A percentile compares a stretch with the other conserved stretches of the same genome.
phyloP scores from a whole-genome alignment of 2,329 filamentous ascomycete genomes.

The Herpotrichia juniperi region DNA sequence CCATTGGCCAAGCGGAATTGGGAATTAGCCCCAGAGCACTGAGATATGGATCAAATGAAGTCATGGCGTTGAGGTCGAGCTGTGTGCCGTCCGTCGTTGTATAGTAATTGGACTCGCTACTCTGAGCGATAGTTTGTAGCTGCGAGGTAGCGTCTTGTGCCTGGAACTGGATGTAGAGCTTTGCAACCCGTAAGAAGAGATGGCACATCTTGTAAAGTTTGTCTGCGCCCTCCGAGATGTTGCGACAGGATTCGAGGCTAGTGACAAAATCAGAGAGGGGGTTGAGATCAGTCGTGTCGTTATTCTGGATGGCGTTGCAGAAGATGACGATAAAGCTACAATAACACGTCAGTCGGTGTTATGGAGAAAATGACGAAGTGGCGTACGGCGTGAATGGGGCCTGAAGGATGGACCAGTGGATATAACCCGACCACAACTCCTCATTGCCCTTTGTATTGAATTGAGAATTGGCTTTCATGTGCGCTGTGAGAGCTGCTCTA shows the following conservation, averaged over 20 bases:
- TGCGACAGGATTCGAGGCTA: conserved; percentile 59
- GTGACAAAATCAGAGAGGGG: conserved; percentile 63
- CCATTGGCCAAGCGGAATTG: conserved; percentile 31
- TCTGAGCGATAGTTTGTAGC: neutral
- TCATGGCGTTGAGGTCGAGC: conserved; percentile 30
- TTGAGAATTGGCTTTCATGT: conserved; percentile 31
- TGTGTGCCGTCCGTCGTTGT: neutral
- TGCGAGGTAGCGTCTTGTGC: conserved; percentile 44
- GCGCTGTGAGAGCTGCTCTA: conserved; percentile 36
- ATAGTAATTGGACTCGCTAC: too few relatives aligned
- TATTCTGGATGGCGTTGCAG: conserved; percentile 59
- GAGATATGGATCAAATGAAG: conserved; percentile 67
- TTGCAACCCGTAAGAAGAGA: conserved; percentile 66
- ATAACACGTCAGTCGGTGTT: too few relatives aligned
- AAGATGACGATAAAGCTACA: conserved; percentile 58
- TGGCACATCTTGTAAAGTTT: conserved; percentile 68
- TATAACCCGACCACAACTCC: conserved; percentile 41
- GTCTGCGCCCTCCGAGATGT: conserved; percentile 63
- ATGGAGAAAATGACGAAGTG: too few relatives aligned
- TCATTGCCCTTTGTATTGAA: conserved; percentile 40
- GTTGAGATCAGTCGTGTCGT: conserved; percentile 58
- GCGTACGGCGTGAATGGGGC: conserved; percentile 58
- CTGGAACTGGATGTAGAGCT: conserved; percentile 67
- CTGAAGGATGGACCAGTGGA: conserved; percentile 47
- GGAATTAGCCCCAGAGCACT: conserved; percentile 68